Evolutionary conservation across 208 protist species (phyloP).

Genomic region (Trypanosoma rangeli): DNA sequence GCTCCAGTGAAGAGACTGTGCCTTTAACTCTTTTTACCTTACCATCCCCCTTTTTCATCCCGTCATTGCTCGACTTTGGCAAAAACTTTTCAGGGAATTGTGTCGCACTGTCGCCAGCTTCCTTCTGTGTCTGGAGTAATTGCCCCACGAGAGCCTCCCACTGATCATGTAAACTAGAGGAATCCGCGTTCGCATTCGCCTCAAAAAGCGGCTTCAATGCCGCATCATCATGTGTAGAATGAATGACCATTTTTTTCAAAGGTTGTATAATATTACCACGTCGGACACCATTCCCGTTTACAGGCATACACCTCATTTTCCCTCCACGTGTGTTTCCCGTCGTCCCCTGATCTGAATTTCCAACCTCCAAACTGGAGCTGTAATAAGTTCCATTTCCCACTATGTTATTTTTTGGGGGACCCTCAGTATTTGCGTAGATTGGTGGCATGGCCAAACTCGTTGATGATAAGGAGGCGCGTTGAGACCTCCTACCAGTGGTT

Average conservation of each 20-base stretch:
- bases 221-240: slow-evolving; percentile 1
- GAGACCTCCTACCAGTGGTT: neutral
- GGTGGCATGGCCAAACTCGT: neutral
- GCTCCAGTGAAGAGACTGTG: neutral
- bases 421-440: neutral
- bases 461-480: neutral
- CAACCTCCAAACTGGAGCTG: neutral
- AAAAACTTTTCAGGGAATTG: neutral
- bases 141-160: slow-evolving; percentile 20
- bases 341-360: neutral
- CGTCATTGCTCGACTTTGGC: neutral
- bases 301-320: neutral
- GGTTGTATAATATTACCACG: slow-evolving; percentile 16
- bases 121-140: neutral
- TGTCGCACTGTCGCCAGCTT: neutral
- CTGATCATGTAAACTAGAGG: slow-evolving; percentile 1
- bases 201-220: slow-evolving; percentile 16
- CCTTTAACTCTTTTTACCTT: neutral
- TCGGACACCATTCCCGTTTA: slow-evolving; percentile 9
- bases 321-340: neutral
- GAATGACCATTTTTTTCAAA: slow-evolving; percentile 17
- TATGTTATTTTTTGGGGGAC: neutral
- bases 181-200: neutral
- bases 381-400: neutral
- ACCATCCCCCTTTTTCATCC: neutral